Percentiles rank a stretch among this genome's conserved stretches.
phyloP scores from a whole-genome alignment of 768 basidiomycete genomes.

The Xerocomellus amylosporus region DNA sequence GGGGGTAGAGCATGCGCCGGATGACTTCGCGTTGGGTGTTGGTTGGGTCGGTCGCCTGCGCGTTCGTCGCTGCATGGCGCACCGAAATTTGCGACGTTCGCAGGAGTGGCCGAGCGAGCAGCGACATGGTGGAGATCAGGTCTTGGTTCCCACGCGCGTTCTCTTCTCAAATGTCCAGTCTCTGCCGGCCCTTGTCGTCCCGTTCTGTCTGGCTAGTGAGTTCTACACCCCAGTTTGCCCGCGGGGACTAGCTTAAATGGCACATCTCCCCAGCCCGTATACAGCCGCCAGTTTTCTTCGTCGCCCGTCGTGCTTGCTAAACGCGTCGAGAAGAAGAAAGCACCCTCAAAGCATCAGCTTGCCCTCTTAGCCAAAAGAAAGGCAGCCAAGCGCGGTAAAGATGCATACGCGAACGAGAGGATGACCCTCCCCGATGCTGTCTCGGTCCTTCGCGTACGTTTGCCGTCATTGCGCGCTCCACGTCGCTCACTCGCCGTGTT shows the following conservation, averaged over 20 bases:
- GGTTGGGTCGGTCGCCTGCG: constrained; percentile 25
- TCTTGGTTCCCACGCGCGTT: constrained; percentile 24
- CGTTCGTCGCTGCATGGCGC: constrained; percentile 40
- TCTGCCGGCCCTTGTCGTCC: constrained; percentile 43
- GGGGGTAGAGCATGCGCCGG: constrained; percentile 77
- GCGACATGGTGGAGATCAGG: constrained; percentile 34
- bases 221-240: not conserved
- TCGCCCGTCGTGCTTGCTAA: constrained; percentile 43
- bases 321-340: constrained; percentile 53
- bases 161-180: constrained; percentile 18
- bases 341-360: constrained; percentile 67
- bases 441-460: constrained; percentile 63
- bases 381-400: constrained; percentile 51
- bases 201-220: constrained; percentile 4
- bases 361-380: constrained; percentile 63
- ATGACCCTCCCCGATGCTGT: constrained; percentile 67
- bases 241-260: not conserved
- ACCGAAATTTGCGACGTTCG: constrained; percentile 36
- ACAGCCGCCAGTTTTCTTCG: constrained; percentile 46
- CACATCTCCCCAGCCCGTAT: not conserved
- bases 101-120: constrained; percentile 30
- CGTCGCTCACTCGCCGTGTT: constrained; percentile 2
- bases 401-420: constrained; percentile 61
- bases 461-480: not conserved
- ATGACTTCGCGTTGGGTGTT: constrained; percentile 73